Base-by-base conservation (phyloP, 192 early-diverging fungal species). In the Rhizoclosmatium globosum region DNA sequence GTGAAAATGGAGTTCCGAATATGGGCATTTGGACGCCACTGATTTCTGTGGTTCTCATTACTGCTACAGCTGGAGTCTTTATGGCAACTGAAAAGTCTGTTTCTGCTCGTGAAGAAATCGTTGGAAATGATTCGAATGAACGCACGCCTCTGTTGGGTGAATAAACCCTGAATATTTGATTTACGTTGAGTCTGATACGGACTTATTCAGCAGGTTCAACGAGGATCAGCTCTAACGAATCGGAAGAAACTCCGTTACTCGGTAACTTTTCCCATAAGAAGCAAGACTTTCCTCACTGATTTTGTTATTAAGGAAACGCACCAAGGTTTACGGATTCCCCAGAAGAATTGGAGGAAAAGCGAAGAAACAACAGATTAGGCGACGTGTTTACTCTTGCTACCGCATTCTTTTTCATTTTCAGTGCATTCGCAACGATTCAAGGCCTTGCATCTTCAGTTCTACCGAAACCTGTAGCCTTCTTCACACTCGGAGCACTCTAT, bases 391-490 rank as follows among this genome's bases (percentile, higher is more conserved):
- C 58, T 19, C 17, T 75, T 44, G 47, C 79, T 7, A 15, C 74
- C 23, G 64, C 71, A 15, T 80, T 75, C 79, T 80, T 80, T 69
- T 80, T 80, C 65, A 68, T 80, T 21, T 80, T 80, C 56, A 68
- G 62, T 46, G 72, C 79, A 11, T 75, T 74, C 56, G 66, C 68
- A 42, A 67, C 70, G 21, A 71, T 75, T 43, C 72, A 80, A 69
- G 72, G 72, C 1, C 69, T 80, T 31, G 79, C 79, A 9, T 57
- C 72, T 13, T 68, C 79, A 2, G 69, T 71, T 4, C 53, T 80
- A 23, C 71, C 71, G 31, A 66, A 74, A 66, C 44, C 64, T 15
- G 79, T 80, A 2, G 71, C 79, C 15, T 80, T 75, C 56, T 39
- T 45, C 15, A 41, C 53, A 21, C 72, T 80, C 1, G 79, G 72